phyloP scores from a whole-genome alignment of 2,329 filamentous ascomycete genomes.

The Alternaria brassicae region DNA sequence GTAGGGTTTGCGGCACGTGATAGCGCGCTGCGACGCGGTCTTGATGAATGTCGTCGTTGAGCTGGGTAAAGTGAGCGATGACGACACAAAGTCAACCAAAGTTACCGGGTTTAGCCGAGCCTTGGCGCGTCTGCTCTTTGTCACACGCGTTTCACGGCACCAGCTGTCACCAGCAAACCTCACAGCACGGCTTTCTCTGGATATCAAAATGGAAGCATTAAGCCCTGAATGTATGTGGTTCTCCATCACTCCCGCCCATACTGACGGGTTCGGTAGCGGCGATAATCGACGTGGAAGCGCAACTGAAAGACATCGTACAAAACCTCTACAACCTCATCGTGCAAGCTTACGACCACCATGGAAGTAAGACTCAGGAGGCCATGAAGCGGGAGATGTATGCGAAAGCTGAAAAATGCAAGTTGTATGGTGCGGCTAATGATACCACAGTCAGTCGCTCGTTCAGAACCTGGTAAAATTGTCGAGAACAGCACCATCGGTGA shows the following conservation, averaged over 20 bases:
- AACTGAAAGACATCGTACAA: constrained; percentile 67
- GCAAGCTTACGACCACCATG: constrained; percentile 67
- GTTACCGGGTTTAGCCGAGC: constrained; percentile 25
- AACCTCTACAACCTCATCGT: constrained; percentile 66
- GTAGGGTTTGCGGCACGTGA: constrained; percentile 15
- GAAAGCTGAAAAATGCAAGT: not conserved
- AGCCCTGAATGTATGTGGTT: constrained; percentile 11
- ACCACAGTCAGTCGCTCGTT: constrained; percentile 58
- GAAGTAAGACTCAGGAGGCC: constrained; percentile 62
- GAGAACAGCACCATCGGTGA: constrained; percentile 56
- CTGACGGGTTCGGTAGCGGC: constrained; percentile 17
- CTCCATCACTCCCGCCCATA: not conserved
- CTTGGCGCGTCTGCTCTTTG: constrained; percentile 21
- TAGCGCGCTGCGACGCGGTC: constrained; percentile 17
- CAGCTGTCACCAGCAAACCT: constrained; percentile 3
- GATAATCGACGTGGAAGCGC: constrained; percentile 51
- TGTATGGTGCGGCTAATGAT: constrained; percentile 2
- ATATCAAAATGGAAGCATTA: constrained; percentile 16
- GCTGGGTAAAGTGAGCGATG: constrained; percentile 15
- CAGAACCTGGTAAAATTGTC: constrained; percentile 62
- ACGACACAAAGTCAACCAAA: constrained; percentile 23
- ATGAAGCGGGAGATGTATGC: constrained; percentile 65
- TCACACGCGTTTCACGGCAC: constrained; percentile 4
- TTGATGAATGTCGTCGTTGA: constrained; percentile 15
- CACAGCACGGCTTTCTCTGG: not conserved